A percentile compares a stretch with the other conserved stretches of the same genome.
These are phyloP conservation scores for Decorospora gaudefroyi DNA, from an alignment of 2,329 filamentous ascomycete genomes.

Conservation along the genomic window DNA sequence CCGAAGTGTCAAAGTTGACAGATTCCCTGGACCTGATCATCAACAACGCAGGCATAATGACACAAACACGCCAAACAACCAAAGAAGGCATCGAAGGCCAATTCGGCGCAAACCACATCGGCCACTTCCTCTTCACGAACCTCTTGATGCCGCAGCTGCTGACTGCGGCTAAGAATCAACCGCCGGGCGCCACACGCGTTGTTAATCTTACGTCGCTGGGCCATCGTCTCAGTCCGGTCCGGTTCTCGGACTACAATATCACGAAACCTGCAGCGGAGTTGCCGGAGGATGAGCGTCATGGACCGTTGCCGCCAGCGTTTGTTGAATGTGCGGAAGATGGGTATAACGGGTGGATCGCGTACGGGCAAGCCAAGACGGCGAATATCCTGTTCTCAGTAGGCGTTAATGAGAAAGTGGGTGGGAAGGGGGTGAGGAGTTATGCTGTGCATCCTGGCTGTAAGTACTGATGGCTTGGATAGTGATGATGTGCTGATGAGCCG, in stretches of 20 bases:
- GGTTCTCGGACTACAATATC: conserved; percentile 55
- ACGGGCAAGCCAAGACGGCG: conserved; percentile 41
- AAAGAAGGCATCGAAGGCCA: conserved; percentile 55
- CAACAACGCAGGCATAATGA: conserved; percentile 52
- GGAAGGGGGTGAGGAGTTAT: conserved; percentile 35
- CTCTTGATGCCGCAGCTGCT: conserved; percentile 50
- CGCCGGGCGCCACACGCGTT: conserved; percentile 29
- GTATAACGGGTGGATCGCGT: conserved; percentile 38
- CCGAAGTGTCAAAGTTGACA: conserved; percentile 29
- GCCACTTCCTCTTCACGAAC: conserved; percentile 54
- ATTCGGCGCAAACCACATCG: conserved; percentile 56
- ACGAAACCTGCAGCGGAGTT: conserved; percentile 28
- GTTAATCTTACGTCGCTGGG: conserved; percentile 41
- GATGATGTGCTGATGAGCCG: conserved; percentile 5
- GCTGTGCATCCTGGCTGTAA: conserved; percentile 43
- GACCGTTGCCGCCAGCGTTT: conserved; percentile 27
- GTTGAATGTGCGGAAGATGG: conserved; percentile 17
- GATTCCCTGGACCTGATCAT: conserved; percentile 52
- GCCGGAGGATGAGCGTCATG: conserved; percentile 32
- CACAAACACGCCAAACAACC: conserved; percentile 36
- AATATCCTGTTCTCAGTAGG: conserved; percentile 40
- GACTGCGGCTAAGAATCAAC: conserved; percentile 39
- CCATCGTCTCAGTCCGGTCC: conserved; percentile 34
- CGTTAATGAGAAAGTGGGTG: conserved; percentile 24
- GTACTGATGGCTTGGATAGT: background rate